Percentiles rank a stretch among this genome's conserved stretches.
Evolutionary conservation across 148 eudicot genomes (phyloP).

Genomic region (Spergularia bocconei): DNA sequence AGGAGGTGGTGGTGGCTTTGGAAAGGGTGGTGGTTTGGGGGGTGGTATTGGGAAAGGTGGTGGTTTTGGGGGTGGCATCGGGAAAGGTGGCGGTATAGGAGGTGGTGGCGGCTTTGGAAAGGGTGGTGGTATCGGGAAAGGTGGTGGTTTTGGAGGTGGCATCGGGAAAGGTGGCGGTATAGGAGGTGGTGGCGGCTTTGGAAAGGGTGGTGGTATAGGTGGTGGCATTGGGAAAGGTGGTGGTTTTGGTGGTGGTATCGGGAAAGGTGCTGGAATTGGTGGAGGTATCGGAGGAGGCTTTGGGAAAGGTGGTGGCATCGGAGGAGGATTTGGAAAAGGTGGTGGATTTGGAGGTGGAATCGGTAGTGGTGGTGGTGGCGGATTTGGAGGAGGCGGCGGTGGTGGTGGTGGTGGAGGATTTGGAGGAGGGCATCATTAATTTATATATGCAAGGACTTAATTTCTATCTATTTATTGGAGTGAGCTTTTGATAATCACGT

Average conservation of each 20-base stretch:
- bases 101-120: conserved; percentile 20
- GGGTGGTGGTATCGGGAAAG: conserved; percentile 26
- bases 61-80: conserved; percentile 25
- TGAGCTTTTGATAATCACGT: no score
- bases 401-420: conserved; percentile 26
- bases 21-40: conserved; percentile 27
- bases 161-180: conserved; percentile 20
- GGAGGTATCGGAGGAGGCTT: conserved; percentile 18
- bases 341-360: conserved; percentile 23
- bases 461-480: no score
- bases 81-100: conserved; percentile 25
- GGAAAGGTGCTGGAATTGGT: no score
- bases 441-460: background rate
- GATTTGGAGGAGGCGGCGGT: conserved; percentile 11
- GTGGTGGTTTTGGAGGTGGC: conserved; percentile 24
- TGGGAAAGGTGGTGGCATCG: conserved; percentile 26
- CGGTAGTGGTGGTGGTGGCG: conserved; percentile 17
- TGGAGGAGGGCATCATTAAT: conserved; percentile 19
- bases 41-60: conserved; percentile 28
- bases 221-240: no score
- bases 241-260: conserved; percentile 19
- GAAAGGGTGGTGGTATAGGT: no score
- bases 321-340: conserved; percentile 23
- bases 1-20: conserved; percentile 32
- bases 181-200: conserved; percentile 25